A percentile compares a stretch with the other conserved stretches of the same genome.
Conservation (phyloP, 148 eudicot genomes). For the Rheum nobile region DNA sequence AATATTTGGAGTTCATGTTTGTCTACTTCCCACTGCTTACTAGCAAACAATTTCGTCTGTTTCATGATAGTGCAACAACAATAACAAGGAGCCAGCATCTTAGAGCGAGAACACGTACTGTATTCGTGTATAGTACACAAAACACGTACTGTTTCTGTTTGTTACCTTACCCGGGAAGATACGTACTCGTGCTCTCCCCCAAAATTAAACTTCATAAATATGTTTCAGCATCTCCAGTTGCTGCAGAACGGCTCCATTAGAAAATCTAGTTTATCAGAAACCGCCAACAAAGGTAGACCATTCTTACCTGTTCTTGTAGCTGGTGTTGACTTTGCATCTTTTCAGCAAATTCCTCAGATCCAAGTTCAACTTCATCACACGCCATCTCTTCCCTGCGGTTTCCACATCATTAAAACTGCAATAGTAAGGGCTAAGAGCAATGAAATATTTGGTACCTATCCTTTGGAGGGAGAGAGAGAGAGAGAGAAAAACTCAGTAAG, state of each 20-base stretch:
- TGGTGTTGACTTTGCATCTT: constrained; percentile 46
- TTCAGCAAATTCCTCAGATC: constrained; percentile 59
- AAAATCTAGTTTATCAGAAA: neutral
- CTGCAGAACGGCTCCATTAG: constrained; percentile 28
- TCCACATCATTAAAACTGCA: neutral
- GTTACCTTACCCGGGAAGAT: neutral
- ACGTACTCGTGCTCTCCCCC: neutral
- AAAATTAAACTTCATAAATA: too few species aligned
- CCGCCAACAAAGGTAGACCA: neutral
- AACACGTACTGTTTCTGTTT: too few species aligned
- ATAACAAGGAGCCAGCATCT: neutral
- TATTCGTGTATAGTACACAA: neutral
- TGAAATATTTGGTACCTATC: neutral
- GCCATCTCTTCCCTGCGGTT: constrained; percentile 75
- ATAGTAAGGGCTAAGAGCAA: neutral
- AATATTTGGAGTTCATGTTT: too few species aligned
- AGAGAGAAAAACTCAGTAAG: too few species aligned
- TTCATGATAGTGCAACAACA: neutral
- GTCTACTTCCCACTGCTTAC: too few species aligned
- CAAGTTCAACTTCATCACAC: constrained; percentile 96
- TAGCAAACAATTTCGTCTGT: neutral
- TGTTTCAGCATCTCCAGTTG: constrained; percentile 80
- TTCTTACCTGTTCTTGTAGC: constrained; percentile 52
- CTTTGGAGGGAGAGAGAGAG: too few species aligned
- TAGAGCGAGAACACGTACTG: neutral